Conservation (phyloP, 1,284 basidiomycete genomes). For the Ganoderma multipileum region DNA sequence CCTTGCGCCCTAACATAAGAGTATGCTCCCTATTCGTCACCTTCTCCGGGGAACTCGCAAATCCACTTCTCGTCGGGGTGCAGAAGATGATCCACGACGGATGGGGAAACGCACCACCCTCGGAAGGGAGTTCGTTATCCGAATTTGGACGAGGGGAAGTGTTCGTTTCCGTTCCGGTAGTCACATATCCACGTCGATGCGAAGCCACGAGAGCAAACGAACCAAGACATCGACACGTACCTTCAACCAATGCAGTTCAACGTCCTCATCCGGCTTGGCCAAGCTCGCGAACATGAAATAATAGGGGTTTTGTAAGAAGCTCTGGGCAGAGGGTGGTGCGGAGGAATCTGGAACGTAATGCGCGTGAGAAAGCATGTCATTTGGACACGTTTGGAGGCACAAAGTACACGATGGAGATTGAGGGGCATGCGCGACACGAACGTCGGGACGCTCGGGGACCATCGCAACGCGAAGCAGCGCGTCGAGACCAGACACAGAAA, state of each 20-base stretch:
- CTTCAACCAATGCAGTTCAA: slow-evolving; percentile 93
- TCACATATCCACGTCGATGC: neutral
- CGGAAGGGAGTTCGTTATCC: neutral
- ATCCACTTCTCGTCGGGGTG: neutral
- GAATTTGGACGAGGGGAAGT: neutral
- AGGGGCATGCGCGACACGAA: slow-evolving; percentile 23
- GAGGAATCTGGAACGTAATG: slow-evolving; percentile 24
- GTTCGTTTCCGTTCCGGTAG: neutral
- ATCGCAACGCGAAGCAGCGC: slow-evolving; percentile 21
- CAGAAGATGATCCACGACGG: neutral
- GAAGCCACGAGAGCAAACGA: neutral
- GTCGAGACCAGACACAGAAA: neutral
- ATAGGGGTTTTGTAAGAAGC: slow-evolving; percentile 87
- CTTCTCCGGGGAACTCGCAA: neutral
- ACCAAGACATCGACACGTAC: slow-evolving; percentile 43
- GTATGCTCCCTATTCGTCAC: neutral
- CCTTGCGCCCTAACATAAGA: neutral
- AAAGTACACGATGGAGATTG: slow-evolving; percentile 3
- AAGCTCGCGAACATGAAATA: slow-evolving; percentile 95
- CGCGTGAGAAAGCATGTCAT: slow-evolving; percentile 13
- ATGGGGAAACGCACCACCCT: neutral
- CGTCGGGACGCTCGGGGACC: slow-evolving; percentile 1
- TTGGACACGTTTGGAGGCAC: neutral
- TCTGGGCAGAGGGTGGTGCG: slow-evolving; percentile 43
- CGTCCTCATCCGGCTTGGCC: slow-evolving; percentile 86